These are phyloP conservation scores for Diaporthe eres DNA, from an alignment of 2,329 filamentous ascomycete species.

Conservation along the genomic window DNA sequence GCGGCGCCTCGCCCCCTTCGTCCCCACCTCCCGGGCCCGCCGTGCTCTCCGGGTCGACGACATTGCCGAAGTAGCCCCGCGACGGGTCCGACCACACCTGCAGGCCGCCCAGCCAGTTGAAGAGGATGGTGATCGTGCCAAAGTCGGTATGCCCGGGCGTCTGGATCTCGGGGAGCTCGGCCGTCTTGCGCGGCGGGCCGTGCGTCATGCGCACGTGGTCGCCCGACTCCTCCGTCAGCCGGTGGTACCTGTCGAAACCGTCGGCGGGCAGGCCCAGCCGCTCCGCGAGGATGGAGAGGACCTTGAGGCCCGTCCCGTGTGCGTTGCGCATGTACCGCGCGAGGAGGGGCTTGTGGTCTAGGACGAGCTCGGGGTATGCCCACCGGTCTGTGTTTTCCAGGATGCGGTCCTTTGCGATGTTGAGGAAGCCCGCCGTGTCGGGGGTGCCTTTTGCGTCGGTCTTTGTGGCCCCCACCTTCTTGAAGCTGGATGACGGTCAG, in stretches of 20 bases:
- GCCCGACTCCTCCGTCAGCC: slow-evolving; percentile 39
- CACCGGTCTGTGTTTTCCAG: slow-evolving; percentile 40
- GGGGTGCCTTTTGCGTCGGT: slow-evolving; percentile 40
- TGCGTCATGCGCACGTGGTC: slow-evolving; percentile 43
- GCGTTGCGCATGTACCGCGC: slow-evolving; percentile 38
- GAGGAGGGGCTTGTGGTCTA: slow-evolving; percentile 37
- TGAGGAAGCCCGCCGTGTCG: slow-evolving; percentile 41
- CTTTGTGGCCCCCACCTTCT: slow-evolving; percentile 37
- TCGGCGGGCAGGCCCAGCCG: slow-evolving; percentile 35
- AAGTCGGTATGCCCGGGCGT: slow-evolving; percentile 54
- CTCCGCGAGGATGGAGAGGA: slow-evolving; percentile 37
- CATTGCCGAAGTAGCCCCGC: slow-evolving; percentile 37
- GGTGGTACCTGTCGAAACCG: slow-evolving; percentile 37
- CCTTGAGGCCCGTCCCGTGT: slow-evolving; percentile 36
- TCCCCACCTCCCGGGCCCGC: neutral
- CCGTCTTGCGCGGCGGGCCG: slow-evolving; percentile 37
- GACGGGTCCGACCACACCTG: slow-evolving; percentile 49
- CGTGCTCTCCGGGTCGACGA: slow-evolving; percentile 37
- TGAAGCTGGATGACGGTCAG: slow-evolving; percentile 32
- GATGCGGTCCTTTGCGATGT: slow-evolving; percentile 43
- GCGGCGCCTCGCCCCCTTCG: slow-evolving; percentile 20
- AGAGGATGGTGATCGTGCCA: slow-evolving; percentile 55
- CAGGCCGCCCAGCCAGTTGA: slow-evolving; percentile 56
- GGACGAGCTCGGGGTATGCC: slow-evolving; percentile 28
- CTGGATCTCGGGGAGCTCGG: slow-evolving; percentile 41